Base-by-base conservation (phyloP, 345 rosid genomes). In the Populus pruinosa region DNA sequence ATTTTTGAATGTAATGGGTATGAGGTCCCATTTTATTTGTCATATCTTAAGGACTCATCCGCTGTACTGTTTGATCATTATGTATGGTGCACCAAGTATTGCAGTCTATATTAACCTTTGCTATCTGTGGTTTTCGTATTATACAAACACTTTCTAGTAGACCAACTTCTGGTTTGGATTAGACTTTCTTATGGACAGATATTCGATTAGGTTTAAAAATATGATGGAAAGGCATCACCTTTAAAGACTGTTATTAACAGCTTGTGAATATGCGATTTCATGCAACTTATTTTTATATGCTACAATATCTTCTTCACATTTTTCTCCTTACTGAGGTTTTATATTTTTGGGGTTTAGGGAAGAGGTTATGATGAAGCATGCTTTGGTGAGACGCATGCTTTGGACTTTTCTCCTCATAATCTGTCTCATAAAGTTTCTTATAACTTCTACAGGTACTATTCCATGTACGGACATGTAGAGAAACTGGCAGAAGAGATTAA, bases 391-490 rank as follows among this genome's bases (percentile, higher is more conserved):
- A 33, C 35, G 47, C 14, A 43, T 43, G 41, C 41, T 38, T 38
- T 43, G 47, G 14, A 43, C 25, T 59, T 13, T 21, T 55, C n/a
- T 1, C 6, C 6, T 17, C 39, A 8, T 20, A 6, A 5, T 35
- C 47, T 76, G 35, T 72, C 75, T 39, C 31, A 43, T 2, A 49
- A 83, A 75, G 8, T 21, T 67, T 81, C 49, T 77, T 49, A 35
- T 56, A 77, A 67, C 70, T 41, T 66, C 69, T 82, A 41, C 84
- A 94, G 98, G 86, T 94, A 92, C 88, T 92, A 94, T 86, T 92
- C 98, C 82, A 94, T 92, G 98, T 93, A 94, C 62, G 98, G 98
- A 36, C 98, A 94, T 79, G 97, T 94, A 31, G 94, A 90, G 90
- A 91, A 82, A 83, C 85, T 94, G 80, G 98, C 98, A 35, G 97